Base-by-base conservation (phyloP, 164 flowering plant species). In the Annona cherimola region DNA sequence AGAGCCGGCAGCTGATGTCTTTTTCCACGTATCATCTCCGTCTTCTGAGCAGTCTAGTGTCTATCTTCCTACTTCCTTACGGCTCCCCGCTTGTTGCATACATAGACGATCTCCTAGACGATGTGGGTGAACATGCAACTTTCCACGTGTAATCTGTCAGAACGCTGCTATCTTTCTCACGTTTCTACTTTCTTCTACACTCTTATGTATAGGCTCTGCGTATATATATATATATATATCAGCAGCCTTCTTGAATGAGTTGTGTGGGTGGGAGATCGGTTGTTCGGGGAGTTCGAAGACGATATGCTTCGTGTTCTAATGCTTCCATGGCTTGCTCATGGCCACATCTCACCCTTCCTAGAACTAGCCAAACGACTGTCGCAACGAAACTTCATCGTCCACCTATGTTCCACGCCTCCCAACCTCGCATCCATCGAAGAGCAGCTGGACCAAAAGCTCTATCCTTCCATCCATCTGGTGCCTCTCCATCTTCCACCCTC, bases 131-230 rank as follows among this genome's bases (percentile, higher is more conserved):
- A 50, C 55, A 50, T 50, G 8, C 14, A 50, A 50, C 8, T 14
- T 3, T 2, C 55, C 55, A 50, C 55, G 14, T 50, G 55, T 50
- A 4, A 2, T 50, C 8, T 50, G 55, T 2, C 91, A 97, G 77
- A 91, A 89, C 71, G 81, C 87, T 42, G 86, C 76, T 78, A 96
- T 97, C 40, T 69, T 83, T 67, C 11, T 5, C 40, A 7, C 45
- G 45, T 68, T 93, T 68, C 39, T 68, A 68, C 61, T 68, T 26
- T 26, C 35, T 26, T 26, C 35, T 26, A 1, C 35, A 26, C 35
- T 26, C 35, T 26, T 1, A 26, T 26, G 35, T 26, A 26, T 26
- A 26, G 35, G 35, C 35, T 26, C 35, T 26, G 35, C 1, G 0
- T 26, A 1, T 26, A 1, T 26, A 1, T 26, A 26, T 26, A 26